Evolutionary conservation across 805 yeast genomes (phyloP).

Genomic region (Suhomyces xylopsoci): DNA sequence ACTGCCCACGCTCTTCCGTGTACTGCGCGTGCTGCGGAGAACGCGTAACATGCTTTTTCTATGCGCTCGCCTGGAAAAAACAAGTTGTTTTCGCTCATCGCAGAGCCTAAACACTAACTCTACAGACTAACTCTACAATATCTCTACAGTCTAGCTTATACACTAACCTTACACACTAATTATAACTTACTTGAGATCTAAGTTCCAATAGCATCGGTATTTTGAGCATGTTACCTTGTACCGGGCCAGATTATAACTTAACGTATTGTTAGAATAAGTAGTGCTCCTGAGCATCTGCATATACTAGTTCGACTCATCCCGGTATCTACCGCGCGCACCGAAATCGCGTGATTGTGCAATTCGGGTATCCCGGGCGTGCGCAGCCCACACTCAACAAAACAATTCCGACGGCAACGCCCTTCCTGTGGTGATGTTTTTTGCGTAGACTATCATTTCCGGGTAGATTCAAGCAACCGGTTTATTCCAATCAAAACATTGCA

Average conservation of each 20-base stretch:
- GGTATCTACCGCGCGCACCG: background rate
- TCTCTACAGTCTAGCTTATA: background rate
- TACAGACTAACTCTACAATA: background rate
- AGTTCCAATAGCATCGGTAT: background rate
- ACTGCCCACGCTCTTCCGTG: background rate
- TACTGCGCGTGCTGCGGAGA: background rate
- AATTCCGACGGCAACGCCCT: background rate
- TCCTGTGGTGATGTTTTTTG: background rate
- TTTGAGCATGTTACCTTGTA: background rate
- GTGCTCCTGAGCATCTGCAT: too few species aligned
- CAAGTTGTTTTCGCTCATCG: background rate
- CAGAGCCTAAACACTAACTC: background rate
- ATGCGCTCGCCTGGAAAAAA: background rate
- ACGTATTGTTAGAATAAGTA: too few species aligned
- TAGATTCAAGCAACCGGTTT: background rate
- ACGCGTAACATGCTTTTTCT: background rate
- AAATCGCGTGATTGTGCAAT: background rate
- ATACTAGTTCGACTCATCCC: background rate
- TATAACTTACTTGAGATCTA: background rate
- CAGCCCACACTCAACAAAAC: background rate
- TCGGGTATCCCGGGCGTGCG: constrained; percentile 1
- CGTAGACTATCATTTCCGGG: background rate
- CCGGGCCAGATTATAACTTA: background rate
- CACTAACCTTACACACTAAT: too few species aligned
- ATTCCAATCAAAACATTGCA: background rate